phyloP scores from a whole-genome alignment of 2,329 filamentous ascomycete species.

The Elsinoe arachidis region DNA sequence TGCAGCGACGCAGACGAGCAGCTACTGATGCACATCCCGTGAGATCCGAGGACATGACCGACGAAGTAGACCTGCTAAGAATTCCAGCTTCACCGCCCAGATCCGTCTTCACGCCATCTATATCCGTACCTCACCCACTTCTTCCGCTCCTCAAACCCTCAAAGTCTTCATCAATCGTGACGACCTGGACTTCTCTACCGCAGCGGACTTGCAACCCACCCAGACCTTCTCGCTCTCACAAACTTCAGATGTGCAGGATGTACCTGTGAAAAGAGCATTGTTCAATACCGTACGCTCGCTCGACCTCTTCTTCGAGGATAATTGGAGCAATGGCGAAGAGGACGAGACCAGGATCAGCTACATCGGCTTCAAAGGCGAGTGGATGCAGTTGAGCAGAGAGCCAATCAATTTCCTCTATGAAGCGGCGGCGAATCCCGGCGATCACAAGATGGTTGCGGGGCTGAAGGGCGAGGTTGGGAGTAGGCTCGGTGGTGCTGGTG shows the following conservation, averaged over 20 bases:
- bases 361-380: slow-evolving; percentile 88
- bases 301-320: slow-evolving; percentile 83
- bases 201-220: slow-evolving; percentile 59
- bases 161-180: slow-evolving; percentile 82
- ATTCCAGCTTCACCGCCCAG: slow-evolving; percentile 74
- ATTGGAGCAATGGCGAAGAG: slow-evolving; percentile 68
- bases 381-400: slow-evolving; percentile 75
- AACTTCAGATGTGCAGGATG: slow-evolving; percentile 74
- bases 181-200: slow-evolving; percentile 74
- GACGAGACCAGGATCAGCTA: slow-evolving; percentile 73
- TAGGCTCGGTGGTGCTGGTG: slow-evolving; percentile 26
- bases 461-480: slow-evolving; percentile 26
- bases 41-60: slow-evolving; percentile 30
- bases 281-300: slow-evolving; percentile 81
- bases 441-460: slow-evolving; percentile 55
- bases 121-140: slow-evolving; percentile 65
- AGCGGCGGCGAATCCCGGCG: slow-evolving; percentile 80
- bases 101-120: slow-evolving; percentile 87
- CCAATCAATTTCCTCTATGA: slow-evolving; percentile 86
- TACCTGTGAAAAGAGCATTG: slow-evolving; percentile 75
- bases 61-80: neutral
- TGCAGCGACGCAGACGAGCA: slow-evolving; percentile 86
- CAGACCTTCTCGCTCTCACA: slow-evolving; percentile 72
- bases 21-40: slow-evolving; percentile 87
- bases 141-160: slow-evolving; percentile 68